Percentiles rank a stretch among this genome's conserved stretches.
These are phyloP conservation scores for Puccinia polysora DNA, from an alignment of 1,284 basidiomycete species.

Conservation along the genomic window DNA sequence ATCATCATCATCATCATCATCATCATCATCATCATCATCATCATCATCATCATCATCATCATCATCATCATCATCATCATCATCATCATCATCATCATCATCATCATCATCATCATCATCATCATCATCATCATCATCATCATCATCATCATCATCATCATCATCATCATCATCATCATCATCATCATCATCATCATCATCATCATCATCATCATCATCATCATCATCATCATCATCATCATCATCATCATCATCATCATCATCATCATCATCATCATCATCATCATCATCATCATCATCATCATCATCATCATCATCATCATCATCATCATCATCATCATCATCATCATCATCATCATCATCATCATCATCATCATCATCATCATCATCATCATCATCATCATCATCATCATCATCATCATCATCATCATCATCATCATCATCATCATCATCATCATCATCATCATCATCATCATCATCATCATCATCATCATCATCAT, in stretches of 20 bases:
- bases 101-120: constrained; percentile 76
- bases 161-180: constrained; percentile 55
- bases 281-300: constrained; percentile 80
- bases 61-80: constrained; percentile 48
- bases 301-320: constrained; percentile 85
- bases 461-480: too few species aligned
- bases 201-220: constrained; percentile 51
- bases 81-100: constrained; percentile 53
- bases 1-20: constrained; percentile 54
- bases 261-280: constrained; percentile 55
- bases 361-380: constrained; percentile 83
- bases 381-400: constrained; percentile 79
- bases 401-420: constrained; percentile 80
- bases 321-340: constrained; percentile 79
- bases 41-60: constrained; percentile 48
- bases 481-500: too few species aligned
- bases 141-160: constrained; percentile 56
- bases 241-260: constrained; percentile 48
- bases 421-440: constrained; percentile 83
- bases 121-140: constrained; percentile 50
- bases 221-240: constrained; percentile 47
- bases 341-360: constrained; percentile 80
- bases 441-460: too few species aligned
- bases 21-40: constrained; percentile 51
- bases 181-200: constrained; percentile 52